phyloP scores from a whole-genome alignment of 2,329 filamentous ascomycete species.

The Cadophora sp. region DNA sequence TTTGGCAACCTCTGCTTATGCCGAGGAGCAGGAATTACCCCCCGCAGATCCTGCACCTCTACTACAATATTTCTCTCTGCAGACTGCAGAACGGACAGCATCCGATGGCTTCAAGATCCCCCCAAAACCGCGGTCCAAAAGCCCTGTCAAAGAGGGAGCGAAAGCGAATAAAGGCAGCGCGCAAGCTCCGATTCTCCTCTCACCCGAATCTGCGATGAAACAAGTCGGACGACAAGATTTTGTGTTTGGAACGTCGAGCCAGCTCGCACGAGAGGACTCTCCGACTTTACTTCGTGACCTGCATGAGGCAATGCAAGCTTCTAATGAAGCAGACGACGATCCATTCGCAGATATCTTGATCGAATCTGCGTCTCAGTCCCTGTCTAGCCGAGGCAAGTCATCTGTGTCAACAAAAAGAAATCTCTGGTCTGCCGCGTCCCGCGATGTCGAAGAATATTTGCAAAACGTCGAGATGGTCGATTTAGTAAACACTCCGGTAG shows the following conservation, averaged over 20 bases:
- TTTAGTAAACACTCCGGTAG: conserved; percentile 51
- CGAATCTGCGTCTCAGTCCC: conserved; percentile 36
- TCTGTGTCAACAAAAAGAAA: conserved; percentile 43
- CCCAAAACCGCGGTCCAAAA: conserved; percentile 37
- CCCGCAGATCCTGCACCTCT: conserved; percentile 49
- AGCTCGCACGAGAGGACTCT: conserved; percentile 76
- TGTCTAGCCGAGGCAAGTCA: conserved; percentile 20
- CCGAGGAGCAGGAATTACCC: conserved; percentile 44
- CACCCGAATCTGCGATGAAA: conserved; percentile 71
- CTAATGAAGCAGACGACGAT: conserved; percentile 55
- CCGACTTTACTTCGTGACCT: conserved; percentile 69
- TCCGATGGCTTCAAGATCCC: conserved; percentile 38
- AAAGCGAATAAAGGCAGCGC: conserved; percentile 48
- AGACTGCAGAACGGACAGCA: conserved; percentile 20
- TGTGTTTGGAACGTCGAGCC: conserved; percentile 86
- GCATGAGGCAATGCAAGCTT: conserved; percentile 66
- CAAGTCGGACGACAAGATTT: conserved; percentile 75
- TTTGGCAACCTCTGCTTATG: conserved; percentile 75
- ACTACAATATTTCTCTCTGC: conserved; percentile 52
- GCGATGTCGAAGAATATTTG: conserved; percentile 69
- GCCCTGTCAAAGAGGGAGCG: conserved; percentile 40
- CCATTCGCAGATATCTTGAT: conserved; percentile 45
- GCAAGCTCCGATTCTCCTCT: conserved; percentile 63
- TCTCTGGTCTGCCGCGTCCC: conserved; percentile 75
- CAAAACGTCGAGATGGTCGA: conserved; percentile 64